Evolutionary conservation across 257 asterid species (phyloP).

Genomic region (Plantago elongata): DNA sequence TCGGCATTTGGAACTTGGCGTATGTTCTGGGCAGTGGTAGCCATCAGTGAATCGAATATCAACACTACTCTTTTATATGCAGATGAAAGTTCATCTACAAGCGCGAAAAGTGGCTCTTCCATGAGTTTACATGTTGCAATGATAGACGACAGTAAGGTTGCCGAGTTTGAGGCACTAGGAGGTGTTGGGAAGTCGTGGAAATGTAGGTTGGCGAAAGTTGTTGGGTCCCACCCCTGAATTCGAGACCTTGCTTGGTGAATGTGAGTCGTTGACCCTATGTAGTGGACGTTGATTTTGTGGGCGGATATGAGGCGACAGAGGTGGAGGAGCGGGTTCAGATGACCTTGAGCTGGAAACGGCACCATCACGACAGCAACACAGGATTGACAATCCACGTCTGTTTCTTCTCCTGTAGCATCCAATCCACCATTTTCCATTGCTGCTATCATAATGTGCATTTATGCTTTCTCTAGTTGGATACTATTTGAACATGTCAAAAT

Average conservation of each 20-base stretch:
- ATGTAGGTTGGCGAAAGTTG: not conserved
- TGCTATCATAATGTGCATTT: too few relatives aligned
- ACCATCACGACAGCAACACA: not conserved
- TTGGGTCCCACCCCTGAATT: not conserved
- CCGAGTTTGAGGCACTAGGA: not conserved
- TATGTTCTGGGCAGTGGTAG: not conserved
- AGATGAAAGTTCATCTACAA: not conserved
- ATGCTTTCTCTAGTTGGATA: too few relatives aligned
- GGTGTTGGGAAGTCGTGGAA: not conserved
- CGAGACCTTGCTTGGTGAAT: not conserved
- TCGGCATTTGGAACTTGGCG: not conserved
- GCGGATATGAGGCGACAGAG: not conserved
- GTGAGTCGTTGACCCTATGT: not conserved
- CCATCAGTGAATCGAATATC: conserved; percentile 1
- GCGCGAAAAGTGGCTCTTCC: not conserved
- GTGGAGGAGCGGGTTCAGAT: conserved; percentile 4
- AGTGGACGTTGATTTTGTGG: not conserved
- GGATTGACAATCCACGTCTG: too few relatives aligned
- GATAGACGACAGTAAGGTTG: not conserved
- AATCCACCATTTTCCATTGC: too few relatives aligned
- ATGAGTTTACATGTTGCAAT: not conserved
- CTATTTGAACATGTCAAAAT: too few relatives aligned
- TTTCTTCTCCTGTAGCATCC: too few relatives aligned
- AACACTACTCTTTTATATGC: not conserved
- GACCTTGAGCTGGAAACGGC: not conserved